Conservation (phyloP, 2,329 filamentous ascomycete genomes). For the Allantophomopsis cytisporea region DNA sequence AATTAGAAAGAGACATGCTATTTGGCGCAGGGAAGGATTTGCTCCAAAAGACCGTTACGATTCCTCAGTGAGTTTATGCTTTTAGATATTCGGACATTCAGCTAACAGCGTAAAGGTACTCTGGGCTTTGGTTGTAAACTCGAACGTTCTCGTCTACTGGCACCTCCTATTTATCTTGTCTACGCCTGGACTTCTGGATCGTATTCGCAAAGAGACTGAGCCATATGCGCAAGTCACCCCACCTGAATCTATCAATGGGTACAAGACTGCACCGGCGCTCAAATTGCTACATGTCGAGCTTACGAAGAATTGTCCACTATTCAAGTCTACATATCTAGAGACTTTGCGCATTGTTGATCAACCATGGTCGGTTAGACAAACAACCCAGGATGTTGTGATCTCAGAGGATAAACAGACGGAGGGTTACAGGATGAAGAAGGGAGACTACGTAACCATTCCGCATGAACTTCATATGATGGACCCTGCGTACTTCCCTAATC, state of each 20-base stretch:
- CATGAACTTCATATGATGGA: conserved; percentile 29
- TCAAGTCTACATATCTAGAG: conserved; percentile 31
- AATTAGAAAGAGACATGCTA: conserved; percentile 24
- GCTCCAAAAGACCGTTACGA: conserved; percentile 25
- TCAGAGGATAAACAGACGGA: conserved; percentile 8
- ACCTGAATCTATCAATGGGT: conserved; percentile 12
- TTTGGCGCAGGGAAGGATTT: conserved; percentile 23
- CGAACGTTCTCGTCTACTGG: conserved; percentile 36
- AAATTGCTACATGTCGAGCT: conserved; percentile 25
- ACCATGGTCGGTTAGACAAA: conserved; percentile 25
- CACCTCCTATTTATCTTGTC: conserved; percentile 30
- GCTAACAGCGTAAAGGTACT: conserved; percentile 20
- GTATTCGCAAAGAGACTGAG: conserved; percentile 29
- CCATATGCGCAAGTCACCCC: conserved; percentile 24
- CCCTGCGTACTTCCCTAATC: conserved; percentile 21
- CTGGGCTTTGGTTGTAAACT: conserved; percentile 40
- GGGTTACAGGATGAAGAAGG: conserved; percentile 22
- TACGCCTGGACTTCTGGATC: conserved; percentile 22
- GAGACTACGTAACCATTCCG: conserved; percentile 27
- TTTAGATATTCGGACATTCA: neutral
- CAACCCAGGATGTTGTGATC: conserved; percentile 21
- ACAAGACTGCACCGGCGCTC: conserved; percentile 20
- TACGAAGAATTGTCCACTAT: conserved; percentile 25
- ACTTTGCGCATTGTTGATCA: conserved; percentile 27
- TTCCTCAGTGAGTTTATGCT: conserved; percentile 19